Evolutionary conservation across 257 asterid species (phyloP), one percentile per base, ranked within the genome.

Genomic region (Nicotiana obtusifolia): DNA sequence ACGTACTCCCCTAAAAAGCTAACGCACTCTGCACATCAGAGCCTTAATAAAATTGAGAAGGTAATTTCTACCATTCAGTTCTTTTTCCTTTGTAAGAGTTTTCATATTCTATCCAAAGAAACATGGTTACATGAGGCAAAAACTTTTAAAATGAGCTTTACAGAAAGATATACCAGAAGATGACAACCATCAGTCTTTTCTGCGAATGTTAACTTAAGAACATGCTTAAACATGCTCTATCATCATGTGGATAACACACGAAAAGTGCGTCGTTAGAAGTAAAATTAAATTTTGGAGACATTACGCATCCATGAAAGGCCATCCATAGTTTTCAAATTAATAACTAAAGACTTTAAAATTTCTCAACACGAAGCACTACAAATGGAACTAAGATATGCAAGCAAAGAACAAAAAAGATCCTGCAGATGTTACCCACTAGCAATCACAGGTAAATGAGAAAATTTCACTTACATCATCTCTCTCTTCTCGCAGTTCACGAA

Each of bases 401-500:
- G 59, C 31, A 57, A 33, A 17, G 61, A 31, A 68, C 65, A 64
- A 52, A 19, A 67, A 67, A 31, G 59, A 60, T 19, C 35, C 53
- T 56, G 84, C 11, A 75, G 44, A 59, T 44, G 44, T 65, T 22
- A 80, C 14, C 24, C 17, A 19, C 28, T 4, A 56, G 64, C 65
- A 68, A n/a, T 67, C 54, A 80, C 17, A 64, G 82, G 65, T 22
- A 24, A 30, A 33, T 30, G 79, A 5, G 56, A 64, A 83, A 53
- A 49, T 54, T 64, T 78, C 56, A 86, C 95, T 80, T 86, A 92
- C 98, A 82, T 94, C 98, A 1, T 94, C 97, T 89, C 84, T 91
- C 85, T 88, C 92, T 86, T 92, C 97, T 76, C 87, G 87, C 86
- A 94, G 82, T 84, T 92, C 94, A 56, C 97, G 97, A 47, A 89